phyloP scores from a whole-genome alignment of 805 yeast species.

The Wickerhamiella azyma region DNA sequence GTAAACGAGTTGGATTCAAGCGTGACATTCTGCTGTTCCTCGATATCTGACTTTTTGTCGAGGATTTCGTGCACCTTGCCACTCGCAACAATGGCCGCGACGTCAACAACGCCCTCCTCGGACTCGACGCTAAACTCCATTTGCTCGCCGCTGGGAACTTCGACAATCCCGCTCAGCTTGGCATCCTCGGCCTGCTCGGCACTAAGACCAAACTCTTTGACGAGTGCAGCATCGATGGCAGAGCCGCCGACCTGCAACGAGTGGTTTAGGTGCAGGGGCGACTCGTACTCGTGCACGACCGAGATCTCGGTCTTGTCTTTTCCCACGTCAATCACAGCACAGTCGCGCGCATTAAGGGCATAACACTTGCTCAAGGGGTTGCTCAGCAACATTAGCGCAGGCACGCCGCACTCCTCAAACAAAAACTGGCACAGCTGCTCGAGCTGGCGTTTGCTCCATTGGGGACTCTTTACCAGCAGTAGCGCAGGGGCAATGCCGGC shows the following conservation, averaged over 20 bases:
- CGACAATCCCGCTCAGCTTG: constrained; percentile 63
- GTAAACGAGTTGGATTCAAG: constrained; percentile 57
- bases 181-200: constrained; percentile 53
- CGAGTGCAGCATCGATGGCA: constrained; percentile 42
- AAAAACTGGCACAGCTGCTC: constrained; percentile 63
- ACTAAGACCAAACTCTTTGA: constrained; percentile 43
- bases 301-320: constrained; percentile 57
- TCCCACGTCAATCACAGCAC: constrained; percentile 74
- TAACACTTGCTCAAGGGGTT: constrained; percentile 54
- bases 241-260: constrained; percentile 48
- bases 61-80: constrained; percentile 59
- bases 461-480: constrained; percentile 42
- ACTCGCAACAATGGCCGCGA: constrained; percentile 76
- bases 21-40: constrained; percentile 42
- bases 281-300: constrained; percentile 65
- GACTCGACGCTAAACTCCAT: constrained; percentile 26
- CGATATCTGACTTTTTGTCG: constrained; percentile 34
- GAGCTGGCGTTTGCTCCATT: constrained; percentile 54
- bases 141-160: constrained; percentile 40
- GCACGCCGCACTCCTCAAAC: constrained; percentile 58
- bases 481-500: constrained; percentile 43
- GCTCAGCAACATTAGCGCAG: constrained; percentile 60
- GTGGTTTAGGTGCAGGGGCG: constrained; percentile 40
- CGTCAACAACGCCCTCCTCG: constrained; percentile 70
- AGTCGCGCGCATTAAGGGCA: constrained; percentile 49